Evolutionary conservation across 2,329 filamentous ascomycete species (phyloP), one percentile per base, ranked within the genome.

Genomic region (Fusarium mangiferae): DNA sequence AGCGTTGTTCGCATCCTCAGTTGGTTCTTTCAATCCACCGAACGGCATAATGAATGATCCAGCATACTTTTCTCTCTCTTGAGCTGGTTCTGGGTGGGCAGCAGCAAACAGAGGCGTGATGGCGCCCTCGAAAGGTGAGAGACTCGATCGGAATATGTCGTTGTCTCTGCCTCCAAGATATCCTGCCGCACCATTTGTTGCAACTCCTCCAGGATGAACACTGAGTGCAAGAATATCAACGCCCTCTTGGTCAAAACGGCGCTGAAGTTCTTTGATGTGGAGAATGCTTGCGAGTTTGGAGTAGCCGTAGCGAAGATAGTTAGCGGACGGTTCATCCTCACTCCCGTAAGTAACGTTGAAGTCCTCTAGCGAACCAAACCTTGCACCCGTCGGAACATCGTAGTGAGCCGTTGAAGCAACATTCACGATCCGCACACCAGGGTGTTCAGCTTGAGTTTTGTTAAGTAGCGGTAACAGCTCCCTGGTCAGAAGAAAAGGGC

Each of bases 381-480:
- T 30, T 55, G 51, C 51, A 41, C 51, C 51, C 2, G 24, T 9
- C 4, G 51, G 51, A n/a, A 55, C 35, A 55, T 55, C 51, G 0
- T 55, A 41, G 20, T 55, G 51, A 41, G 51, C 51, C 14, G 51
- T 41, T 9, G 51, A 55, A 55, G 51, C 35, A 41, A 55, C 20
- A 41, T 55, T 55, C 4, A 55, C 51, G 18, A 55, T 55, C 7
- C 51, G 51, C 4, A 55, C 51, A 1, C 35, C 51, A 41, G 35
- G 24, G 8, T 55, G 51, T 13, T 39, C 35, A 14, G 51, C 35
- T 9, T 55, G 51, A 14, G 51, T 55, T 1, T 55, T 55, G 15
- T 55, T 55, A 3, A 55, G 35, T 1, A 55, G 20, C 15, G 51
- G 51, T 6, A 55, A 55, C 4, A 55, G 1, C 11, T 55, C 51